Percentiles rank a stretch among this genome's conserved stretches.
phyloP scores from a whole-genome alignment of 169 alveolate genomes.

The Plasmodium vinckei region DNA sequence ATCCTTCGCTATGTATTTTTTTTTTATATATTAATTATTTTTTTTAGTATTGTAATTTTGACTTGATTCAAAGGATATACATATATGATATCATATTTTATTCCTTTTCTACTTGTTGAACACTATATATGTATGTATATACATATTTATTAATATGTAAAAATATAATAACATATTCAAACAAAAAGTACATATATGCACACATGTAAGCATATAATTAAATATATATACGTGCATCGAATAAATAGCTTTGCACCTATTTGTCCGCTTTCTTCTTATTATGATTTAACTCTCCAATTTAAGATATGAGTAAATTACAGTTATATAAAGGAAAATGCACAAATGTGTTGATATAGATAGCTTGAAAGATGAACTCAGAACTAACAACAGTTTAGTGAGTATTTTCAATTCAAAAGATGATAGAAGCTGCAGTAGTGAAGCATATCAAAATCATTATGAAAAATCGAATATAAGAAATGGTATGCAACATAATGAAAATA shows the following conservation, averaged over 20 bases:
- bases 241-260: not conserved
- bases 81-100: not conserved
- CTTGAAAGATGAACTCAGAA: constrained; percentile 18
- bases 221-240: not conserved
- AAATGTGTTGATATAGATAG: constrained; percentile 37
- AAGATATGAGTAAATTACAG: constrained; percentile 35
- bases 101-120: not conserved
- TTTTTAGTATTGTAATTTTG: not conserved
- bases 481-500: constrained; percentile 11
- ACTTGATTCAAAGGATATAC: not conserved
- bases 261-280: not conserved
- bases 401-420: constrained; percentile 22
- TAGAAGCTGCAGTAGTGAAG: constrained; percentile 1
- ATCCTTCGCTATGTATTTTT: no score
- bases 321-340: constrained; percentile 27
- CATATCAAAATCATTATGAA: constrained; percentile 11
- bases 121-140: not conserved
- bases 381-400: constrained; percentile 7
- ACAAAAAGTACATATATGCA: not conserved
- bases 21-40: not conserved
- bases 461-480: not conserved
- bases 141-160: not conserved
- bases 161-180: not conserved
- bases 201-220: constrained; percentile 4
- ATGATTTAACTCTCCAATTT: not conserved